A percentile compares a stretch with the other conserved stretches of the same genome.
These are phyloP conservation scores for Lipomyces chichibuensis DNA, from an alignment of 805 yeast genomes.

Conservation along the genomic window DNA sequence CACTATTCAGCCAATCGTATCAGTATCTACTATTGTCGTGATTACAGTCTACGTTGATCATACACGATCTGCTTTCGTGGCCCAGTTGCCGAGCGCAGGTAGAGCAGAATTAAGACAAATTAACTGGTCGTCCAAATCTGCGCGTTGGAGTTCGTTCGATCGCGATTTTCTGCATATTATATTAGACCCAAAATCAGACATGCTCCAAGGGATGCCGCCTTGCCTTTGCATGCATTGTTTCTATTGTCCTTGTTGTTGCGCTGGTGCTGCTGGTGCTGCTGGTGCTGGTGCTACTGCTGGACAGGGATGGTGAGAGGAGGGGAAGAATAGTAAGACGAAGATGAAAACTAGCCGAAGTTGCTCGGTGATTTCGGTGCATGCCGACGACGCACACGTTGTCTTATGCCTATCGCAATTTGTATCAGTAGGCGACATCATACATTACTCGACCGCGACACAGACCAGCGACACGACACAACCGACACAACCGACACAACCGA, in stretches of 20 bases:
- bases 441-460: neutral
- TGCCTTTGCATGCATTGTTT: neutral
- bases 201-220: neutral
- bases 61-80: neutral
- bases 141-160: neutral
- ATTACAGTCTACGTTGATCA: neutral
- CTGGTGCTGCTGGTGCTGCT: neutral
- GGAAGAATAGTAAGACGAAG: neutral
- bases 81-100: neutral
- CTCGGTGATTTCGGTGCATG: neutral
- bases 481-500: neutral
- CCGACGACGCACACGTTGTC: neutral
- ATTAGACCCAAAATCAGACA: neutral
- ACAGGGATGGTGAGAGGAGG: neutral
- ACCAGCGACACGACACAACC: neutral
- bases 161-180: neutral
- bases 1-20: neutral
- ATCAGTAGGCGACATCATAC: neutral
- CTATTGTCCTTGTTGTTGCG: neutral
- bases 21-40: neutral
- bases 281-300: neutral
- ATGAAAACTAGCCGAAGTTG: neutral
- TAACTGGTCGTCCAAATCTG: neutral
- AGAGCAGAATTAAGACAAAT: neutral
- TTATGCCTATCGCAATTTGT: neutral